A percentile compares a stretch with the other conserved stretches of the same genome.
phyloP scores from a whole-genome alignment of 805 yeast genomes.

The Starmerella etchellsii region DNA sequence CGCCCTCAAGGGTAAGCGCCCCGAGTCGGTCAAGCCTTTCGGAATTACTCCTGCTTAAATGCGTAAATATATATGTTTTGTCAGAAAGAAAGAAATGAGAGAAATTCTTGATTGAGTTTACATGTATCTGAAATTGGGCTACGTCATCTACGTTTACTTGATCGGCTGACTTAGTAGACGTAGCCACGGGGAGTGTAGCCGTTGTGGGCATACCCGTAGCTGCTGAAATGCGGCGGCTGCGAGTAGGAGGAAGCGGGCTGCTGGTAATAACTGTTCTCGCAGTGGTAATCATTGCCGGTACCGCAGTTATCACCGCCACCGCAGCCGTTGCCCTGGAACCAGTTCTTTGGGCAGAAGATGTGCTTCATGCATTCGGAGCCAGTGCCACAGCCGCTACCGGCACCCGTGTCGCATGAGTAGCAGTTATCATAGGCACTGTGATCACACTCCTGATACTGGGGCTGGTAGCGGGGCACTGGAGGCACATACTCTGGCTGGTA shows the following conservation, averaged over 20 bases:
- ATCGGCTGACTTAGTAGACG: background rate
- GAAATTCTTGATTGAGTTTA: background rate
- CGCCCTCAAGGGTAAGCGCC: constrained; percentile 32
- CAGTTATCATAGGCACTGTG: too few relatives aligned
- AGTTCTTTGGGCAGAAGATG: constrained; percentile 2
- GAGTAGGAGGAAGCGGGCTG: too few relatives aligned
- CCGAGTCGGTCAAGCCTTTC: constrained; percentile 30
- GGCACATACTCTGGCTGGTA: too few relatives aligned
- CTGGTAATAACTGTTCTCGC: too few relatives aligned
- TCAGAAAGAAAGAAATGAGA: too few relatives aligned
- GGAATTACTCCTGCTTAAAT: constrained; percentile 23
- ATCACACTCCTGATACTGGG: too few relatives aligned
- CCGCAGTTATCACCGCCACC: background rate
- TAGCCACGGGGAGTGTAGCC: too few relatives aligned
- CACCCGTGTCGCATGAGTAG: background rate
- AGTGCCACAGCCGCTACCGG: background rate
- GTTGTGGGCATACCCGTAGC: too few relatives aligned
- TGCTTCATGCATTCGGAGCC: background rate
- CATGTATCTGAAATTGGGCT: background rate
- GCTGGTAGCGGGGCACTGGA: too few relatives aligned
- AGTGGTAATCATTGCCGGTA: background rate
- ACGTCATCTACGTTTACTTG: background rate
- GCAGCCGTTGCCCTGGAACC: constrained; percentile 2
- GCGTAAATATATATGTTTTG: too few relatives aligned
- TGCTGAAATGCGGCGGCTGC: too few relatives aligned